These are phyloP conservation scores for Hymenotorrendiella dingleyae DNA, from an alignment of 2,329 filamentous ascomycete species.

Conservation along the genomic window DNA sequence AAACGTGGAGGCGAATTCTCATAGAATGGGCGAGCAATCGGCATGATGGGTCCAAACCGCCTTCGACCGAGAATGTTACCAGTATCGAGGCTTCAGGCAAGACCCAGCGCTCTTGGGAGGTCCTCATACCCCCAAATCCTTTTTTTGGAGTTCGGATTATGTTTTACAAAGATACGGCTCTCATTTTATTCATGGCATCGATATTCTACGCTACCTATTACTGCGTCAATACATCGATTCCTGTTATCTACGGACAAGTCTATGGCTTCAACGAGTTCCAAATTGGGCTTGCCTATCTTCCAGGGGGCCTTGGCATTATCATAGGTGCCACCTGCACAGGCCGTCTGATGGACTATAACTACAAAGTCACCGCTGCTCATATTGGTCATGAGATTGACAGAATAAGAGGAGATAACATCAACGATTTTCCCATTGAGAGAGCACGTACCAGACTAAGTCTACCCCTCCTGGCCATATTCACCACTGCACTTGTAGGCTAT, in stretches of 20 bases:
- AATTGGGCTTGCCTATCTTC: constrained; percentile 16
- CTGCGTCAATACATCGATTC: constrained; percentile 29
- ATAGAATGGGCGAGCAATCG: background rate
- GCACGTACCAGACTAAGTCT: constrained; percentile 4
- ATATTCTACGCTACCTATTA: background rate
- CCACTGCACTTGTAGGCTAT: constrained; percentile 19
- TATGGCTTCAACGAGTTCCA: constrained; percentile 37
- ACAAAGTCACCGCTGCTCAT: constrained; percentile 39
- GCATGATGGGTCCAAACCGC: background rate
- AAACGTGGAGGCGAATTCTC: background rate
- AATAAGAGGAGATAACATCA: constrained; percentile 42
- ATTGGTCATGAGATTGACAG: constrained; percentile 38
- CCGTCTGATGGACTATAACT: constrained; percentile 48
- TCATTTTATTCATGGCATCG: background rate
- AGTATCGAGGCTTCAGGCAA: background rate
- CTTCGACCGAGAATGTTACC: background rate
- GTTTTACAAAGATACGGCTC: background rate
- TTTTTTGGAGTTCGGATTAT: background rate
- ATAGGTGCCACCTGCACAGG: constrained; percentile 25
- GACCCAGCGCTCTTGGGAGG: constrained; percentile 10
- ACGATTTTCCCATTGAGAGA: constrained; percentile 29
- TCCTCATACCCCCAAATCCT: background rate
- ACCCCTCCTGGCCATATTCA: constrained; percentile 5
- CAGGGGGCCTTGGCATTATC: constrained; percentile 4
- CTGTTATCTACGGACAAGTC: constrained; percentile 38